These are phyloP conservation scores for Trichoderma breve DNA, from an alignment of 2,329 filamentous ascomycete genomes.

Conservation along the genomic window DNA sequence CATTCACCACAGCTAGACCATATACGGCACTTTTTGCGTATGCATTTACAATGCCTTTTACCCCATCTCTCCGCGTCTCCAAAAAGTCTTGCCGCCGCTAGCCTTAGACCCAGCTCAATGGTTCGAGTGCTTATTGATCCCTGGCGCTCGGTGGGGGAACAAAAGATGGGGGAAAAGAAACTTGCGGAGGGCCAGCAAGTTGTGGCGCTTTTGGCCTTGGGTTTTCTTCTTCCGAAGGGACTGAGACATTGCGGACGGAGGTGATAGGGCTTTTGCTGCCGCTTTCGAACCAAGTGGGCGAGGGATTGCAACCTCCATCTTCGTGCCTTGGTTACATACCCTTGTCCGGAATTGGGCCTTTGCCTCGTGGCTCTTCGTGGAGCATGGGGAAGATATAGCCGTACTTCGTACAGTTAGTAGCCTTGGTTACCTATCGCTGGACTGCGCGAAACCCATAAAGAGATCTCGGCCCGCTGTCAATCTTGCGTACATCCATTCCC, in stretches of 20 bases:
- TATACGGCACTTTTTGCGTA: slow-evolving; percentile 1
- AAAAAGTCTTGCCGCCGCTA: slow-evolving; percentile 15
- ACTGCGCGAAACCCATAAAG: slow-evolving; percentile 9
- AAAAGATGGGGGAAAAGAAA: slow-evolving; percentile 4
- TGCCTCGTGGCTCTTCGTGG: slow-evolving; percentile 12
- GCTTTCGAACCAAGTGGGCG: background rate
- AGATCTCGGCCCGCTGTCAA: slow-evolving; percentile 8
- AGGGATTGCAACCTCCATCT: background rate
- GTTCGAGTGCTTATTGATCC: slow-evolving; percentile 14
- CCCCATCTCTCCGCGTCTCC: slow-evolving; percentile 7
- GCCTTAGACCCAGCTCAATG: slow-evolving; percentile 5
- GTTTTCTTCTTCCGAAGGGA: background rate
- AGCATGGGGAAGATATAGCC: background rate
- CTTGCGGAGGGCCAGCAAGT: background rate
- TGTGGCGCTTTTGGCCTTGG: background rate
- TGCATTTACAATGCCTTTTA: background rate
- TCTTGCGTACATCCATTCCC: background rate
- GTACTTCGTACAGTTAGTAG: background rate
- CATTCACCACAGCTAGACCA: background rate
- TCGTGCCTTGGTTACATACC: slow-evolving; percentile 6
- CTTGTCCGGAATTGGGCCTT: background rate
- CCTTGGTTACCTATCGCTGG: background rate
- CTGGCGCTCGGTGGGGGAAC: slow-evolving; percentile 14
- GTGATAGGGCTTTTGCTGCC: background rate
- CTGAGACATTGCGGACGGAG: background rate